These are phyloP conservation scores for Tephrocybe sp. DNA, from an alignment of 768 basidiomycete genomes.

Conservation along the genomic window DNA sequence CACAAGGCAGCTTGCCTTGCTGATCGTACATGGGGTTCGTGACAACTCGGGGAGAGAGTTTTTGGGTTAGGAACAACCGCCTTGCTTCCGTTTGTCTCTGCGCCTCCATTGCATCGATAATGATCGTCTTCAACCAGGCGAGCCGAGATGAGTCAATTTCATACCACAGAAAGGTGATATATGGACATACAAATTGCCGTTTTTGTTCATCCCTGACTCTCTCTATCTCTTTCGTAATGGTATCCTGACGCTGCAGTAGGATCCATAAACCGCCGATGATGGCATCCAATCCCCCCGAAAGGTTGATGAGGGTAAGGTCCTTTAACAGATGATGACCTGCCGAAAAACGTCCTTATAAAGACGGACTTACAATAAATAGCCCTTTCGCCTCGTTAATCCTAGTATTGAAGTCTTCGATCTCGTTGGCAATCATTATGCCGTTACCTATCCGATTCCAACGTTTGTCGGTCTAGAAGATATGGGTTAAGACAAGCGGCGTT, in stretches of 20 bases:
- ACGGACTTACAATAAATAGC: slow-evolving; percentile 6
- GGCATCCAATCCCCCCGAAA: slow-evolving; percentile 3
- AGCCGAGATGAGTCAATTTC: not conserved
- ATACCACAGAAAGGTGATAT: not conserved
- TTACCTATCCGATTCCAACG: slow-evolving; percentile 6
- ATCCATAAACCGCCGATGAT: not conserved
- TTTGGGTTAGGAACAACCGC: slow-evolving; percentile 5
- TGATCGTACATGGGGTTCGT: slow-evolving; percentile 11
- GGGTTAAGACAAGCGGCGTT: not conserved
- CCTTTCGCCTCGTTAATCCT: slow-evolving; percentile 5
- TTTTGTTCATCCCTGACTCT: slow-evolving; percentile 8
- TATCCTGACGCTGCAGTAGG: slow-evolving; percentile 1
- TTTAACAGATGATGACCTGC: not conserved
- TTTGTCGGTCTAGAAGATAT: slow-evolving; percentile 3
- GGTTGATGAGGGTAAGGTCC: slow-evolving; percentile 6
- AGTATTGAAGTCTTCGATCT: slow-evolving; percentile 11
- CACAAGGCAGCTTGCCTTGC: slow-evolving; percentile 17
- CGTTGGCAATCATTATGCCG: slow-evolving; percentile 1
- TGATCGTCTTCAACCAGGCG: not conserved
- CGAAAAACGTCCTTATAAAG: not conserved
- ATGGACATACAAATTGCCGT: slow-evolving; percentile 8
- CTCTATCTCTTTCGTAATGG: slow-evolving; percentile 3
- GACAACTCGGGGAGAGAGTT: slow-evolving; percentile 2
- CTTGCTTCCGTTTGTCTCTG: slow-evolving; percentile 12
- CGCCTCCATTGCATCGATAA: slow-evolving; percentile 9